phyloP scores from a whole-genome alignment of 2,329 filamentous ascomycete species.

The Apiospora rasikravindrae region DNA sequence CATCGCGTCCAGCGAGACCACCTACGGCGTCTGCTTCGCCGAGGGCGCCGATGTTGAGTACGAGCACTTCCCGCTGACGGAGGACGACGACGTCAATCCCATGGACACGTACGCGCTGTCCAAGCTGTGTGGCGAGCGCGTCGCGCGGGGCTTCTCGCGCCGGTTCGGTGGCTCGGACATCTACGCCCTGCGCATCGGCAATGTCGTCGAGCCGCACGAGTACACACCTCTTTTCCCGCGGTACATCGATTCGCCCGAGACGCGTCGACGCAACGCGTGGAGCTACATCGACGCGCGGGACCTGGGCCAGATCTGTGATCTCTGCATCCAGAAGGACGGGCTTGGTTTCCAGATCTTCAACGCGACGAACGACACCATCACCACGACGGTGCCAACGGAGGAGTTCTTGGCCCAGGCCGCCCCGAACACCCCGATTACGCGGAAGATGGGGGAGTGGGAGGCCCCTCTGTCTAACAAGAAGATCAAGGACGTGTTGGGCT shows the following conservation, averaged over 20 bases:
- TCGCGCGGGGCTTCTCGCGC: constrained; percentile 60
- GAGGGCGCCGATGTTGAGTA: constrained; percentile 61
- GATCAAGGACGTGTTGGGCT: constrained; percentile 62
- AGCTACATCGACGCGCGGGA: constrained; percentile 67
- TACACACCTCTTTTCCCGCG: constrained; percentile 58
- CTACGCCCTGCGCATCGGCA: constrained; percentile 65
- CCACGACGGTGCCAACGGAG: constrained; percentile 54
- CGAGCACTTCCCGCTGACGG: constrained; percentile 62
- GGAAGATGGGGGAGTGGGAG: constrained; percentile 63
- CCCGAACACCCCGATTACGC: constrained; percentile 55
- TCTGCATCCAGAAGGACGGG: constrained; percentile 56
- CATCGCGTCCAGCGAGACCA: constrained; percentile 63
- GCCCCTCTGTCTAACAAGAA: constrained; percentile 66
- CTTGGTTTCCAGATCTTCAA: constrained; percentile 70
- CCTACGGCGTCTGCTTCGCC: constrained; percentile 66
- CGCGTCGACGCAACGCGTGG: constrained; percentile 64
- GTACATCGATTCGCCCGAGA: constrained; percentile 55
- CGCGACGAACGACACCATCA: constrained; percentile 67
- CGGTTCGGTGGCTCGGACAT: constrained; percentile 61
- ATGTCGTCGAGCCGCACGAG: constrained; percentile 66
- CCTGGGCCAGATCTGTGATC: constrained; percentile 64
- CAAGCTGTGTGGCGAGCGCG: constrained; percentile 64
- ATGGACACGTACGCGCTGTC: constrained; percentile 67
- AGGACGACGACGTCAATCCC: constrained; percentile 63
- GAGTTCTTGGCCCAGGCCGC: constrained; percentile 56